Conservation (phyloP, 169 alveolate genomes). For the Eimeria praecox region DNA sequence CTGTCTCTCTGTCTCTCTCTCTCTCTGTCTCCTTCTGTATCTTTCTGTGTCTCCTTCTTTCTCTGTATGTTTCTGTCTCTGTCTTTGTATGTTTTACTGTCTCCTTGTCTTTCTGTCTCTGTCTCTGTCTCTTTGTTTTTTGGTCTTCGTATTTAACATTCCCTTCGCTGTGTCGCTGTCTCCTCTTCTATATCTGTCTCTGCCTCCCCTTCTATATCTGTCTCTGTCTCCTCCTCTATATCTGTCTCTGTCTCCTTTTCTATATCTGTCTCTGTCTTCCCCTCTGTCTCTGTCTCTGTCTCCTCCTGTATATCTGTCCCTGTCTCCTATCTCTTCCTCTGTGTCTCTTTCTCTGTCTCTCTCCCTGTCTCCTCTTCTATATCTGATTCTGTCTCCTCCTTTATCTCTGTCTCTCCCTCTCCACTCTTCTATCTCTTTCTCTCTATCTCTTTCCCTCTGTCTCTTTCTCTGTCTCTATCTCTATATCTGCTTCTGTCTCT, state of each 20-base stretch:
- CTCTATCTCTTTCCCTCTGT: not conserved
- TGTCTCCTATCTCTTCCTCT: not conserved
- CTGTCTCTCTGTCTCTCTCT: no score
- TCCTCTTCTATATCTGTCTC: not conserved
- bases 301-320: not conserved
- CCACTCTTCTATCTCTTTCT: not conserved
- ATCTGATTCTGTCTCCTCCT: no score
- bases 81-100: no score
- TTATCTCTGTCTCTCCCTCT: no score
- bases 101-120: not conserved
- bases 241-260: not conserved
- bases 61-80: no score
- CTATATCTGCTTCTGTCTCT: not conserved
- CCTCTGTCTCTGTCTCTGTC: no score
- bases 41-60: no score
- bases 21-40: no score
- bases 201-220: not conserved
- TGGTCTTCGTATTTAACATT: no score
- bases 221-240: not conserved
- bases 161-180: no score
- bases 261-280: no score
- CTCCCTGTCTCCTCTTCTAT: not conserved
- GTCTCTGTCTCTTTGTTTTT: not conserved
- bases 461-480: no score
- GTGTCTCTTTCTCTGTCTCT: not conserved